Percentiles rank a stretch among this genome's conserved stretches.
These are phyloP conservation scores for Leishmania gerbilli DNA, from an alignment of 208 protist genomes.

Conservation along the genomic window DNA sequence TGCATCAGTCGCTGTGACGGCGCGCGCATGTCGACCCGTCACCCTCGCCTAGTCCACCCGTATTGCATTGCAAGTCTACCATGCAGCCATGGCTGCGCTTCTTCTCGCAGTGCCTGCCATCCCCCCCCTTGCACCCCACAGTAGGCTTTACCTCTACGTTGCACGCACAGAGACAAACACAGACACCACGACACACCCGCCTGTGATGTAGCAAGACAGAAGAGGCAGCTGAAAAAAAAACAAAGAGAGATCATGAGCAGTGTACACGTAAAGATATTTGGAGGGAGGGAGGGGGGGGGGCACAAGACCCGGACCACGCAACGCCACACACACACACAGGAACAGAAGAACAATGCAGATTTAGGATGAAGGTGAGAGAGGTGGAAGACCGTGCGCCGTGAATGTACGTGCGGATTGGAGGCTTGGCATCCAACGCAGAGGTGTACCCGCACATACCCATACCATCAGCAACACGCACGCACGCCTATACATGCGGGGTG, in stretches of 20 bases:
- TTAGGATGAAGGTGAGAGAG: neutral
- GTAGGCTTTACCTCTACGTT: neutral
- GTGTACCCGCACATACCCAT: neutral
- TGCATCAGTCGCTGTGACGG: neutral
- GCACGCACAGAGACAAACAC: neutral
- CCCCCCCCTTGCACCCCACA: neutral
- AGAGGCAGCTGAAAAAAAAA: neutral
- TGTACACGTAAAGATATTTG: neutral
- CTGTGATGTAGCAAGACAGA: neutral
- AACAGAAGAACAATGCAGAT: neutral
- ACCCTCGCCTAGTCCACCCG: neutral
- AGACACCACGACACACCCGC: neutral
- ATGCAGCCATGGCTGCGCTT: neutral
- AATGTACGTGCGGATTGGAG: neutral
- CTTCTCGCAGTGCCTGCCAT: neutral
- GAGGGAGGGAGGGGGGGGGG: neutral
- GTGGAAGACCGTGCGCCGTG: neutral
- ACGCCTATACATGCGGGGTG: neutral
- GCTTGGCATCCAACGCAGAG: neutral
- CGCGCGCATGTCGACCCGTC: neutral
- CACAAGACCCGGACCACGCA: neutral
- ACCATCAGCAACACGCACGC: conserved; percentile 4
- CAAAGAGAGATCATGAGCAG: neutral
- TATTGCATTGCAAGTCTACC: neutral
- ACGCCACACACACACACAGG: neutral